Evolutionary conservation across 495 filamentous ascomycete genomes (phyloP).

Genomic region (Daldinia decipiens): DNA sequence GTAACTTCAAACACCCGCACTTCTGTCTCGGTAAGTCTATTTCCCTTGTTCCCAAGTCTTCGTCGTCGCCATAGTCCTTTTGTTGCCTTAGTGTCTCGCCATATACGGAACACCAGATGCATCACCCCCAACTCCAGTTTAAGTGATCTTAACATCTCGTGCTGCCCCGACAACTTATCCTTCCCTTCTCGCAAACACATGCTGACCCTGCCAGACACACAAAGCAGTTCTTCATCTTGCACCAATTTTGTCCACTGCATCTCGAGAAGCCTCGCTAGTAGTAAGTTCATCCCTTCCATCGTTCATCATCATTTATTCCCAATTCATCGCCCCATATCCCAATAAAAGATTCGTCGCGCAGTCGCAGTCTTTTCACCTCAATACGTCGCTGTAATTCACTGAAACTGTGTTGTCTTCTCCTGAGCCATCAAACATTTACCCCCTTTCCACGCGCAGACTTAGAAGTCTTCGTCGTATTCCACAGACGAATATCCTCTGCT

Average conservation of each 20-base stretch:
- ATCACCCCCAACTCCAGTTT: background rate
- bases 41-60: background rate
- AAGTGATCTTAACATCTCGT: background rate
- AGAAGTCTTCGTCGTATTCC: background rate
- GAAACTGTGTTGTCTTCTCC: background rate
- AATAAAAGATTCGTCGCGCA: background rate
- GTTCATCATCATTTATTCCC: background rate
- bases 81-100: background rate
- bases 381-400: background rate
- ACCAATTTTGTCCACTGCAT: background rate
- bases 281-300: conserved; percentile 12
- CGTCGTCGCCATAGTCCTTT: background rate
- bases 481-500: background rate
- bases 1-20: background rate
- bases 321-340: background rate
- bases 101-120: background rate
- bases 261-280: background rate
- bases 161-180: background rate
- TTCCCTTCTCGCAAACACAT: background rate
- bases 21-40: conserved; percentile 8
- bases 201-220: background rate
- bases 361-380: background rate
- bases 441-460: background rate
- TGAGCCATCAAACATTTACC: background rate
- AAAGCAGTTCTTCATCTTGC: background rate